Evolutionary conservation across 257 asterid genomes (phyloP), one percentile per base, ranked within the genome.

Genomic region (Ocimum tenuiflorum): DNA sequence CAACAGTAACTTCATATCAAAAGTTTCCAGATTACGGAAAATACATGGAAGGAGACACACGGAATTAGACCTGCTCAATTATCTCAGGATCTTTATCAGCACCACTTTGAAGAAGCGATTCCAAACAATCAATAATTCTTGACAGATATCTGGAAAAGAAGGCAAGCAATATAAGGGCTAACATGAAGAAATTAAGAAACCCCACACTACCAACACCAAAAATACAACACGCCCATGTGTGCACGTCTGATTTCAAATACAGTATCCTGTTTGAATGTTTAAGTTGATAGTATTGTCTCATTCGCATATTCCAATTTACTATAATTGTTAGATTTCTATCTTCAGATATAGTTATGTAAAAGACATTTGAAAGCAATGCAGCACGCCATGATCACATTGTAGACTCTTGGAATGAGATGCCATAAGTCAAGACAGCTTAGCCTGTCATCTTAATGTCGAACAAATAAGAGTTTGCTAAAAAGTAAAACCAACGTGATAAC

Each of bases 71-170:
- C 94, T 89, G 91, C 85, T 85, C 91, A 47, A 92, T 83, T 75
- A 84, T 80, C 75, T 89, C 97, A 3, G 97, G 89, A 69, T 89
- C 97, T 86, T 80, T 87, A 62, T 92, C 97, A 69, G 90, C 97
- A 60, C 99, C 99, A 75, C 81, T 78, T 71, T 80, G 74, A 24
- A 92, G 94, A 75, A 92, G 97, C 46, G 23, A 64, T 55, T 67
- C 83, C 24, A 92, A 73, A 60, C 95, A 78, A 68, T 73, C 78
- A 15, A 89, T 80, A 62, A 89, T 77, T 58, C 67, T 73, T 64
- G 60, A 82, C 71, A 92, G 94, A 89, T 81, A 89, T 41, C 98
- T 92, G 88, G 60, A 63, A n/a, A 74, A 78, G 50, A 24, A 22
- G 58, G 39, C 68, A 69, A 60, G 67, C 17, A 24, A 36, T 6